A percentile compares a stretch with the other conserved stretches of the same genome.
Evolutionary conservation across 2,329 filamentous ascomycete species (phyloP).

Genomic region (Fusarium pseudonygamai): DNA sequence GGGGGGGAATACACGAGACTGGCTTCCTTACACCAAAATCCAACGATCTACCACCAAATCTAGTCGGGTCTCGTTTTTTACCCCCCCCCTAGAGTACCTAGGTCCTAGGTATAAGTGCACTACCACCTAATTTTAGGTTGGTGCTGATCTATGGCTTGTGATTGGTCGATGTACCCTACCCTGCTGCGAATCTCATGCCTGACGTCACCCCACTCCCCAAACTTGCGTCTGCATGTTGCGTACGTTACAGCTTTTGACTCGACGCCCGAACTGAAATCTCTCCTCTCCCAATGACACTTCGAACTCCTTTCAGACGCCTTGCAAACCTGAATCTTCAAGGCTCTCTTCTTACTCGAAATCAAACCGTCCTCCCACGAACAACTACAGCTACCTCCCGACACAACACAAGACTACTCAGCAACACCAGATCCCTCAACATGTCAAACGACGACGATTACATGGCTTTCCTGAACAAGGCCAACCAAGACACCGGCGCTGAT

Average conservation of each 20-base stretch:
- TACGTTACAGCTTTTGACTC: constrained; percentile 17
- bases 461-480: constrained; percentile 87
- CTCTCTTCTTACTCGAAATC: neutral
- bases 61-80: too few species aligned
- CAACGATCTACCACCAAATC: too few species aligned
- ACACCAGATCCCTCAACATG: constrained; percentile 57
- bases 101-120: too few species aligned
- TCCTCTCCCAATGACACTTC: constrained; percentile 32
- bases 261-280: constrained; percentile 20
- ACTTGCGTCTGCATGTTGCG: constrained; percentile 26
- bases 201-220: constrained; percentile 46
- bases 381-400: neutral
- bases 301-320: constrained; percentile 12
- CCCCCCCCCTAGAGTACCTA: too few species aligned
- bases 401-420: constrained; percentile 31
- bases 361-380: neutral
- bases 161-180: constrained; percentile 5
- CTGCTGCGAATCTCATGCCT: constrained; percentile 21
- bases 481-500: constrained; percentile 69
- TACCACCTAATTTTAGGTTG: neutral
- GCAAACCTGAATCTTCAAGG: neutral
- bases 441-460: constrained; percentile 84
- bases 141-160: neutral
- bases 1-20: too few species aligned
- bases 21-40: too few species aligned